Evolutionary conservation across 2,329 filamentous ascomycete genomes (phyloP), one percentile per base, ranked within the genome.

Genomic region (Venturiaceae sp.): DNA sequence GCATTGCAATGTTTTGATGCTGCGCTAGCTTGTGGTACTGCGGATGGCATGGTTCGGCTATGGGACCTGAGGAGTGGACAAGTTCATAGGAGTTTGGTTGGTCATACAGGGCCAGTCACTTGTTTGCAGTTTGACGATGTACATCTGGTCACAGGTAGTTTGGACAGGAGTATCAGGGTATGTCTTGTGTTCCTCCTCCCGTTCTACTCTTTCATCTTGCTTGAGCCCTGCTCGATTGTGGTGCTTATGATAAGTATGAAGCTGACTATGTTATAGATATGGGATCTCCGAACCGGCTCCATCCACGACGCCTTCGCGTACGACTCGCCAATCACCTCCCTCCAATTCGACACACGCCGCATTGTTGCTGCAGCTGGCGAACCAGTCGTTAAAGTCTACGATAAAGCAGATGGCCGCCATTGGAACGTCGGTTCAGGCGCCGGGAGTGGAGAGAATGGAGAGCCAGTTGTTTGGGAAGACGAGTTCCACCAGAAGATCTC

Each of bases 41-140:
- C 94, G 0, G 94, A 99, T 69, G 94, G 94, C 44, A 95, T 97
- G 90, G 92, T 99, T 41, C 81, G 94, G 60, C 76, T 99, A 34
- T 99, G 94, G 94, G 94, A 99, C 84, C 76, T 99, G 66, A 83
- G 94, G 63, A 96, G 90, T 70, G 94, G 94, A 1, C 92, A 96
- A 73, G 94, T 99, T n/a, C 92, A 96, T 73, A 83, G 94, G 59
- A 96, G 91, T 72, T 78, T 99, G 5, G 92, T 99, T 9, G 94
- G 94, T 2, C 94, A 99, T 68, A 99, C 94, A 0, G 92, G 91
- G 0, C 88, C 94, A 0, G 90, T 99, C 58, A 96, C 94, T 3
- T 90, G 89, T 67, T 76, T 99, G 64, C 94, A 97, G 69, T 99
- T 99, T 70, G 94, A 99, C 69, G 92, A 97, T 68, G 84, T 95